Conservation (phyloP, 2,329 filamentous ascomycete species). For the Penicillium sp. region DNA sequence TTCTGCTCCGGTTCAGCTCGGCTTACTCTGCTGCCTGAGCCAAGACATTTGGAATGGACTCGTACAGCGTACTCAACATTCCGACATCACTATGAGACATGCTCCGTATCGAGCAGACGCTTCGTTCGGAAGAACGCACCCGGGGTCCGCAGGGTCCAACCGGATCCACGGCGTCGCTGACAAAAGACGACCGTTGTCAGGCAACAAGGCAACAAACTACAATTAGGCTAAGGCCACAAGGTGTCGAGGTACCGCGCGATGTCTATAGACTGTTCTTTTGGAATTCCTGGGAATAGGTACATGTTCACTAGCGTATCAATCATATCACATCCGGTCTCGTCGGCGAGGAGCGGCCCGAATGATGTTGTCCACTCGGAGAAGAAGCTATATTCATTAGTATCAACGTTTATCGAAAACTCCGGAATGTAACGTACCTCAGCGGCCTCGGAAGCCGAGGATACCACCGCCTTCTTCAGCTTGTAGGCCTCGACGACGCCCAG, state of each 20-base stretch:
- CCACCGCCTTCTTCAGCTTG: constrained; percentile 97
- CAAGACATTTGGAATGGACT: neutral
- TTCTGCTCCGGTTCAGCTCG: neutral
- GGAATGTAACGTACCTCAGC: constrained; percentile 69
- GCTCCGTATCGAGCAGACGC: neutral
- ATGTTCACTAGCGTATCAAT: constrained; percentile 21
- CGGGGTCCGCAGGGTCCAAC: neutral
- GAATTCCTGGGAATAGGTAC: constrained; percentile 13
- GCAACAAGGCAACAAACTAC: neutral
- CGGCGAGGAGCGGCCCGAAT: constrained; percentile 87
- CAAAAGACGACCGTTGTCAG: neutral
- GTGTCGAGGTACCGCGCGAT: neutral
- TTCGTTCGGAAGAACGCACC: neutral
- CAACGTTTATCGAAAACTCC: neutral
- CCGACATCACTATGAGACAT: neutral
- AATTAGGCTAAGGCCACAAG: neutral
- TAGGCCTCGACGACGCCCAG: constrained; percentile 95
- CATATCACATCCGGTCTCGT: constrained; percentile 68
- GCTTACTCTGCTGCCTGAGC: neutral
- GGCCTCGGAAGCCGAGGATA: constrained; percentile 92
- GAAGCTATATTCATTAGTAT: constrained; percentile 55
- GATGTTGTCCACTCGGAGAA: constrained; percentile 95
- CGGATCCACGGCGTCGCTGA: neutral
- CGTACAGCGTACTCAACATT: neutral
- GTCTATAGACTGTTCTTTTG: constrained; percentile 17